Evolutionary conservation across 257 asterid genomes (phyloP).

Genomic region (Nicotiana obtusifolia): DNA sequence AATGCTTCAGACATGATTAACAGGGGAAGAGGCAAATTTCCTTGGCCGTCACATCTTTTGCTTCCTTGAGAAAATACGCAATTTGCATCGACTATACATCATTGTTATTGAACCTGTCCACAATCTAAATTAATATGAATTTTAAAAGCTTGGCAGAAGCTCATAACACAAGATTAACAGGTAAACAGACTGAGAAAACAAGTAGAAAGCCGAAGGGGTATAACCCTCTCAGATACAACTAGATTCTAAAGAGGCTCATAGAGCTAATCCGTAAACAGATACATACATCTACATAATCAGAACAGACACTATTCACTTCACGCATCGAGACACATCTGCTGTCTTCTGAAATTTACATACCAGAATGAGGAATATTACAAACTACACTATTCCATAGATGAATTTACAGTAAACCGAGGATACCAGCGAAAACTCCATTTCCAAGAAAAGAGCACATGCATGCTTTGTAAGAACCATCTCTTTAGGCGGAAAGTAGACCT

Average conservation of each 20-base stretch:
- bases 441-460: not conserved
- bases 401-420: not conserved
- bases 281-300: not conserved
- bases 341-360: not conserved
- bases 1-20: not conserved
- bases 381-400: not conserved
- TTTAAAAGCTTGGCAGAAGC: not conserved
- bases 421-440: not conserved
- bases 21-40: too few species aligned
- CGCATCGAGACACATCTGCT: not conserved
- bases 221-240: not conserved
- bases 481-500: not conserved
- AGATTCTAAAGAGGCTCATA: not conserved
- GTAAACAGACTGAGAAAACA: not conserved
- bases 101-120: not conserved
- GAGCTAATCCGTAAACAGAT: not conserved
- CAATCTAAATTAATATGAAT: not conserved
- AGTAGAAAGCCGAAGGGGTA: not conserved
- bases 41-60: too few species aligned
- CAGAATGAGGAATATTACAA: not conserved
- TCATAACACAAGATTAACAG: not conserved
- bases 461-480: constrained; percentile 5
- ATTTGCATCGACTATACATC: too few species aligned
- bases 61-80: too few species aligned
- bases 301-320: not conserved